Conservation (phyloP, 225 moss, liverwort and hornwort genomes). For the Anthoceros angustus region DNA sequence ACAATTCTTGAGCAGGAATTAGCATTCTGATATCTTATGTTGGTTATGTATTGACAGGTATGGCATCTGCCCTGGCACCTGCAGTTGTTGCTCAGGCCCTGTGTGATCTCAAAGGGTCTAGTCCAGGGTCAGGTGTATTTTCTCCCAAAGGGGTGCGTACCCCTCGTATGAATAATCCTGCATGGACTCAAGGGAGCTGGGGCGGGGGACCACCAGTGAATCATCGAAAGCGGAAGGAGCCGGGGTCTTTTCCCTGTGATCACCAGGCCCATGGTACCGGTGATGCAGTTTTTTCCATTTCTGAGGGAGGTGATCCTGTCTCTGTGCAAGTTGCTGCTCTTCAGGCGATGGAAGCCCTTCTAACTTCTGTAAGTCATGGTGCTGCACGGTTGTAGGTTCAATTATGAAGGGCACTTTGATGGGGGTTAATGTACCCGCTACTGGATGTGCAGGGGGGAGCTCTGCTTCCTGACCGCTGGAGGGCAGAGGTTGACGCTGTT, state of each 20-base stretch:
- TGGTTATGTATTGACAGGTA: constrained; percentile 26
- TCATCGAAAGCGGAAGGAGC: constrained; percentile 80
- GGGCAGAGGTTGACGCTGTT: constrained; percentile 87
- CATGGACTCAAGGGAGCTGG: constrained; percentile 60
- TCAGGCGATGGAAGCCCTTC: constrained; percentile 80
- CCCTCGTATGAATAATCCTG: constrained; percentile 45
- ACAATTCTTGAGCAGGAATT: neutral
- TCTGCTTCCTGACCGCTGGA: constrained; percentile 82
- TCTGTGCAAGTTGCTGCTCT: constrained; percentile 93
- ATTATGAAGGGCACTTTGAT: neutral
- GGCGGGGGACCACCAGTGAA: constrained; percentile 45
- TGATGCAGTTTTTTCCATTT: constrained; percentile 23
- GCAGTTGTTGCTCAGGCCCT: constrained; percentile 93
- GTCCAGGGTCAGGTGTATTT: constrained; percentile 37
- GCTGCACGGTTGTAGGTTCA: neutral
- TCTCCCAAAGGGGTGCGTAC: constrained; percentile 76
- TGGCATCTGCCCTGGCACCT: constrained; percentile 91
- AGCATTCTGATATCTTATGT: neutral
- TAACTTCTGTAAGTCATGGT: constrained; percentile 52
- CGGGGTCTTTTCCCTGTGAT: constrained; percentile 57
- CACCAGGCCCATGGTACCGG: constrained; percentile 42
- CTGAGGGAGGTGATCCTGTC: constrained; percentile 45
- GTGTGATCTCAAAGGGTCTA: constrained; percentile 84
- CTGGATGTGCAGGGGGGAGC: constrained; percentile 55
- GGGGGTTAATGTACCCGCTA: constrained; percentile 1